Evolutionary conservation across 495 filamentous ascomycete species (phyloP), one percentile per base, ranked within the genome.

Genomic region (Cryomyces minteri): DNA sequence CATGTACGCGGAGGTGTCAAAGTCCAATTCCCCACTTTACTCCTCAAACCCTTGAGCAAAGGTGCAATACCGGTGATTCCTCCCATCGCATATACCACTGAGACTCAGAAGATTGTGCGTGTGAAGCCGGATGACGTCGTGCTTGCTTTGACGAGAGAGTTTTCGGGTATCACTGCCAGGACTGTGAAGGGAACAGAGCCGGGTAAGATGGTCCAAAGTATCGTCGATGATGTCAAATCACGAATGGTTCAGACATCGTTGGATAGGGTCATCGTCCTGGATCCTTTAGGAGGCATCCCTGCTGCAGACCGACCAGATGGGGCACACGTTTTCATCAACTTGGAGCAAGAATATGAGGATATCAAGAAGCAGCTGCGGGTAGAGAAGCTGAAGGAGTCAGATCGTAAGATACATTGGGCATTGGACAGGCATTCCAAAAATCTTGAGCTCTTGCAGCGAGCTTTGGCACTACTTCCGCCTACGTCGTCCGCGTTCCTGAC

Each of bases 281-380:
- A 99, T 61, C 82, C 84, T 0, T 58, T 82, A 2, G 90, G 90
- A 5, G 90, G 92, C 6, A 87, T 90, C 43, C 92, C 90, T 1
- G 70, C 80, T 0, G 69, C 65, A 43, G 72, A 73, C 37, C 71
- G 77, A 11, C 72, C 72, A 0, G 72, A 81, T 37, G 71, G 73
- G 6, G 77, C 82, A 10, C 84, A 94, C 55, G 74, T 94, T 4
- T 99, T 95, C 58, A 72, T 99, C 59, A 99, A 99, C 53, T 71
- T 99, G 53, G 82, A 93, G 56, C 86, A 96, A 55, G 87, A 99
- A 51, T 93, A 78, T 55, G 61, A 69, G 4, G 67, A 70, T 31
- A 80, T 94, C 32, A 62, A 68, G 43, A 55, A 69, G 1, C 72
- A 85, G 47, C 66, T 98, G 7, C 32, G 32, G 31, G 14, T 12